Conservation (phyloP, 768 basidiomycete species). For the Pisolithus microcarpus region DNA sequence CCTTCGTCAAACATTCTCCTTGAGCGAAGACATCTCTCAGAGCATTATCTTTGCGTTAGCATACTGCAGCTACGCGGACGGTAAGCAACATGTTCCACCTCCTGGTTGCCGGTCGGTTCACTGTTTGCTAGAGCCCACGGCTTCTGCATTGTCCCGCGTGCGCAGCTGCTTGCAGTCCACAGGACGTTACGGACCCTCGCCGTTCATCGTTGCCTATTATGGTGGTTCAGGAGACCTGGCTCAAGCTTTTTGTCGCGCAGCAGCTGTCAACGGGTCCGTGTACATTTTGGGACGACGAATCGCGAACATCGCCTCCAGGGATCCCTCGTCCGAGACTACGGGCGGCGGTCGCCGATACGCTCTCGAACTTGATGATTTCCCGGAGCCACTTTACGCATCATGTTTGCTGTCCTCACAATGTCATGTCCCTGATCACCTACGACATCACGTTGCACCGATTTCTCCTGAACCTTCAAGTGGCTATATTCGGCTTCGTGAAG, state of each 20-base stretch:
- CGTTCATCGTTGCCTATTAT: constrained; percentile 93
- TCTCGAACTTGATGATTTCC: constrained; percentile 51
- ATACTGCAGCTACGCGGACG: constrained; percentile 51
- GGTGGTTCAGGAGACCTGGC: constrained; percentile 89
- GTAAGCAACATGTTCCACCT: constrained; percentile 31
- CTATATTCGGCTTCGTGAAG: constrained; percentile 9
- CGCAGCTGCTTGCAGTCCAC: constrained; percentile 67
- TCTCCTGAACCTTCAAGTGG: background rate
- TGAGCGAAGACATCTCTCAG: constrained; percentile 49
- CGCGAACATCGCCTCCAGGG: constrained; percentile 25
- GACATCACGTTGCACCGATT: constrained; percentile 14
- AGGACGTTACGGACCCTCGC: constrained; percentile 80
- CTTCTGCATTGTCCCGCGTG: constrained; percentile 61
- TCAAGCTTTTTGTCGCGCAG: constrained; percentile 83
- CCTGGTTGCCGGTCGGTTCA: constrained; percentile 3
- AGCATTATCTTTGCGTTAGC: constrained; percentile 77
- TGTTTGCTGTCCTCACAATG: constrained; percentile 46
- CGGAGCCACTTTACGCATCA: constrained; percentile 49
- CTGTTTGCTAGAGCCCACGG: constrained; percentile 49
- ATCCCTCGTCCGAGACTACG: constrained; percentile 11
- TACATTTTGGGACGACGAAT: constrained; percentile 59
- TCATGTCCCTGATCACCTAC: constrained; percentile 27
- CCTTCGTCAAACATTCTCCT: constrained; percentile 54
- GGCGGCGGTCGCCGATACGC: constrained; percentile 27
- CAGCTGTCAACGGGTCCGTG: constrained; percentile 72